Base-by-base conservation (phyloP, 2,329 filamentous ascomycete genomes). In the Dactylellina drechsleri region DNA sequence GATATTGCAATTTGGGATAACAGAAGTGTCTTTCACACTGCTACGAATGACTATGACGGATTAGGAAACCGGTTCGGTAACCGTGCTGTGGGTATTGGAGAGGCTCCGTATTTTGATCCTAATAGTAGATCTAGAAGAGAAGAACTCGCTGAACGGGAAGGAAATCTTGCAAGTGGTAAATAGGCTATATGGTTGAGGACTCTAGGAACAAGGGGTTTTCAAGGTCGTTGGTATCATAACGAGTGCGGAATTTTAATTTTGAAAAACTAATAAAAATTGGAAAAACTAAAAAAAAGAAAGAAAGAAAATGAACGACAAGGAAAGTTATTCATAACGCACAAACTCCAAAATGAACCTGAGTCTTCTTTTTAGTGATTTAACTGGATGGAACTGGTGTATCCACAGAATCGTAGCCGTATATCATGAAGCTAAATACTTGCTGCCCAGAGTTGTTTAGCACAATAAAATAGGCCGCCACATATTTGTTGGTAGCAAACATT, bases 1-100 rank as follows among this genome's bases (percentile, higher is more conserved):
- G 85, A 87, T 77, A 79, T 85, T 3, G 86, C 87, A 0, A 88
- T 91, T 77, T 91, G 89, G 89, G 89, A 91, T 79, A 91, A 91
- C 74, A 81, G 87, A 5, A 85, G 85, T 62, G 84, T 82, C 0
- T 88, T 86, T 80, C 87, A 89, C 77, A 85, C 85, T 43, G 88
- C 87, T 0, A 90, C 87, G 0, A 89, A 86, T 76, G 89, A 91
- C 77, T 90, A 90, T 52, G 84, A 84, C 13, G 83, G 82, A 12
- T 82, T 85, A 28, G 86, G 86, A 0, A 82, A 85, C 26, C 82
- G 87, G 56, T 82, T 83, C 58, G 84, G 86, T 26, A 83, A 87
- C 79, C 79, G 87, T 18, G 83, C 85, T 0, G 86, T 89, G 6
- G 85, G 84, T 6, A 83, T 88, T 4, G 87, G 84, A 12, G 87